phyloP scores from a whole-genome alignment of 306 rosid species.

The Rosa chinensis region DNA sequence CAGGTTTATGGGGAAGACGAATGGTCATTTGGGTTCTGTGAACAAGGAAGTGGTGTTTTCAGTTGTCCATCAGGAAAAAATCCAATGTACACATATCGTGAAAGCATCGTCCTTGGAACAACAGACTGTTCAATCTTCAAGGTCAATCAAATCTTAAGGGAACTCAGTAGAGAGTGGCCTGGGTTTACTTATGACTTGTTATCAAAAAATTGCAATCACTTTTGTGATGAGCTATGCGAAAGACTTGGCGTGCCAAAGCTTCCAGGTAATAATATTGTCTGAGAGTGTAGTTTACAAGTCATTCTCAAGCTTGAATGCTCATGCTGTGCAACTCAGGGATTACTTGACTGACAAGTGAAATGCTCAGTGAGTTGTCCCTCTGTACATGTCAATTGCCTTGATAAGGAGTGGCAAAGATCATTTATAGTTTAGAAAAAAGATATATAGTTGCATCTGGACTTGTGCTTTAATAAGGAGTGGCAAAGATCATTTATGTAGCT shows the following conservation, averaged over 20 bases:
- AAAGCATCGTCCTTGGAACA: constrained; percentile 66
- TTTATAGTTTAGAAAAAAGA: neutral
- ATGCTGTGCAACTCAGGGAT: neutral
- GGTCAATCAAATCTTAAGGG: constrained; percentile 91
- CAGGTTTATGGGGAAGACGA: constrained; percentile 92
- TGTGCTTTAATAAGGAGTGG: neutral
- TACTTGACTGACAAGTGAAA: neutral
- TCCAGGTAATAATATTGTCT: constrained; percentile 63
- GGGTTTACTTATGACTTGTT: constrained; percentile 82
- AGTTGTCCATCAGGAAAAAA: constrained; percentile 90
- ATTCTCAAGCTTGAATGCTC: neutral
- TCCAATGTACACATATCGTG: constrained; percentile 95
- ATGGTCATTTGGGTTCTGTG: constrained; percentile 99
- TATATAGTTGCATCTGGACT: neutral
- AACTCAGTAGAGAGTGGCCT: constrained; percentile 98
- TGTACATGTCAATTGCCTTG: neutral
- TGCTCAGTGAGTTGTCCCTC: neutral
- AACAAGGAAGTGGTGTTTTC: constrained; percentile 95
- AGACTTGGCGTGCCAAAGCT: constrained; percentile 82
- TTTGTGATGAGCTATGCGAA: constrained; percentile 93
- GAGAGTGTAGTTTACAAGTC: constrained; percentile 7
- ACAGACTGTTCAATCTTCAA: constrained; percentile 64
- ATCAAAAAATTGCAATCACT: constrained; percentile 97
- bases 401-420: neutral
- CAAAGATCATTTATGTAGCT: neutral